Base-by-base conservation (phyloP, 305 asterid species). In the Fraxinus angustifolia region DNA sequence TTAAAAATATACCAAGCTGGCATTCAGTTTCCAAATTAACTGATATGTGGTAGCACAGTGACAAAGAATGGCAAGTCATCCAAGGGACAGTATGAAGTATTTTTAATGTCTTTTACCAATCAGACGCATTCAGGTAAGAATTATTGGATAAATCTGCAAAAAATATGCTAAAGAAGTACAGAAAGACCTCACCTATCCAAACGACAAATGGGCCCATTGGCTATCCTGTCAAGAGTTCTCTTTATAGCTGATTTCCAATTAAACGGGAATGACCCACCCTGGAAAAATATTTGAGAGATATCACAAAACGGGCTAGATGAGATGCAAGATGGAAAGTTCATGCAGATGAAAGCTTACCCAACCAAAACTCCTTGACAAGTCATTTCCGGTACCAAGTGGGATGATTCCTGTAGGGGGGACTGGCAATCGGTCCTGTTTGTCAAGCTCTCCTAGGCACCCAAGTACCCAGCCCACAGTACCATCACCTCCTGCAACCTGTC, bases 381-480 rank as follows among this genome's bases (percentile, higher is more conserved):
- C 99, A 83, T 95, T 95, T 86, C 99, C 99, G 12, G 99, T 95
- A 83, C 99, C 99, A 79, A 95, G 99, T 19, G 98, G 99, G 86
- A 95, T 89, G 50, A 95, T 90, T 79, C 94, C 98, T 31, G 93
- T 87, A 28, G 99, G 92, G 60, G 98, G 98, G 72, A 93, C 83
- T n/a, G 99, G 99, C 60, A 91, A 84, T 71, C 97, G 89, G 26
- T 17, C 79, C 78, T 91, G 88, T 82, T 76, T 83, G 84, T 90
- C 85, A 68, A 95, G 97, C 88, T 91, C 94, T 79, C 99, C 99
- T 72, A 95, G 92, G 83, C 99, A 95, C 23, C 99, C 98, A 26
- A 95, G 95, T 82, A 93, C 92, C 99, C 99, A 95, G 21, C 99
- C 98, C 79, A 94, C 98, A 6, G 98, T 92, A 71, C 98, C 98